Conservation (phyloP, 2,329 filamentous ascomycete genomes). For the Cordyceps cicadae region DNA sequence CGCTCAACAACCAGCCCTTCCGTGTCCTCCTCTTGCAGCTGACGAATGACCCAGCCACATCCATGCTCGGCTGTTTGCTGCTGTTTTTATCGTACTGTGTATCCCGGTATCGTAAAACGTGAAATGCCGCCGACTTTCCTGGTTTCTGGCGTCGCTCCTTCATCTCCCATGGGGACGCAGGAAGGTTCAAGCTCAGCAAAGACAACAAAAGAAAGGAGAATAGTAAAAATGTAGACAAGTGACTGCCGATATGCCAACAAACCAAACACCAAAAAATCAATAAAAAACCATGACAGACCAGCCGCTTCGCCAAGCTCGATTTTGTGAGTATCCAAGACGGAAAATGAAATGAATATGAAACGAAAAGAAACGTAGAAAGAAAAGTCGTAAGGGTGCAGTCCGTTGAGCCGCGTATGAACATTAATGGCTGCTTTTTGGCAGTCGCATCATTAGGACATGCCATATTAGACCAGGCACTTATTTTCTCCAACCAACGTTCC, state of each 20-base stretch:
- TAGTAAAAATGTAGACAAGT: conserved; percentile 1
- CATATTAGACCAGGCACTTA: conserved; percentile 23
- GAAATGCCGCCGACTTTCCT: neutral
- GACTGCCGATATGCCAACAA: conserved; percentile 1
- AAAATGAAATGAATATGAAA: conserved; percentile 1
- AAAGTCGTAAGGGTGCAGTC: neutral
- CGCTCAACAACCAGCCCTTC: neutral
- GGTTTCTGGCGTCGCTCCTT: neutral
- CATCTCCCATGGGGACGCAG: neutral
- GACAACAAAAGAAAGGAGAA: neutral
- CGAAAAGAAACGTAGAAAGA: neutral
- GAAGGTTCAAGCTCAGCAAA: neutral
- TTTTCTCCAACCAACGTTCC: conserved; percentile 61
- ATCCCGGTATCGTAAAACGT: conserved; percentile 3
- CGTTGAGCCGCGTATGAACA: neutral
- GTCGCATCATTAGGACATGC: neutral
- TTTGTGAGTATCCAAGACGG: conserved; percentile 10
- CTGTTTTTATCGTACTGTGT: neutral
- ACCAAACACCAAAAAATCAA: neutral
- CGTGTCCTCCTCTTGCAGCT: neutral
- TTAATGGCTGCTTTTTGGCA: neutral
- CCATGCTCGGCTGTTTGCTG: neutral
- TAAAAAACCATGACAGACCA: neutral
- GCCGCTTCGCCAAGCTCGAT: conserved; percentile 2
- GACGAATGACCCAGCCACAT: neutral